A percentile compares a stretch with the other conserved stretches of the same genome.
These are phyloP conservation scores for Gliomastix tumulicola DNA, from an alignment of 2,329 filamentous ascomycete genomes.

Conservation along the genomic window DNA sequence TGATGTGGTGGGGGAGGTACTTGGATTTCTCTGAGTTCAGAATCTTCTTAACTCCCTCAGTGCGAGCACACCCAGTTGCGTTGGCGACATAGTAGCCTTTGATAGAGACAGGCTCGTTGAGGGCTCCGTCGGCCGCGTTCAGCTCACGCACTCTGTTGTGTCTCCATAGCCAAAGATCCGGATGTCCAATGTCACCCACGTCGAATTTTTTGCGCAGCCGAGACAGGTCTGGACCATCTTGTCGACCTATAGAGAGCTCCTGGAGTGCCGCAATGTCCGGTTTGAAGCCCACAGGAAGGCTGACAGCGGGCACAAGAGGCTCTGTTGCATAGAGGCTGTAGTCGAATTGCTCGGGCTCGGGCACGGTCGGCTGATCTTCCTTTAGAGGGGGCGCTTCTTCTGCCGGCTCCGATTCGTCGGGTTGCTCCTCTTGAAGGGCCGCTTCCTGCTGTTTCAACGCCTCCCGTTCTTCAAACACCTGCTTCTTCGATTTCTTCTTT, in stretches of 20 bases:
- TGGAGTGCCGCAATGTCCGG: slow-evolving; percentile 39
- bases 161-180: slow-evolving; percentile 51
- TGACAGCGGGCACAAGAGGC: slow-evolving; percentile 35
- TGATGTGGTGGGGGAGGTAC: slow-evolving; percentile 95
- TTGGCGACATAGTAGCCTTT: slow-evolving; percentile 79
- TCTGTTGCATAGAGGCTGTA: slow-evolving; percentile 42
- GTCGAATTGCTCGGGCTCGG: slow-evolving; percentile 21
- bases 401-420: slow-evolving; percentile 32
- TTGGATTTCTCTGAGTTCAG: slow-evolving; percentile 97
- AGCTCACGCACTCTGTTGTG: slow-evolving; percentile 49
- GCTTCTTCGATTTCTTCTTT: slow-evolving; percentile 75
- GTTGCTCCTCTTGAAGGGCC: slow-evolving; percentile 20
- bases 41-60: slow-evolving; percentile 92
- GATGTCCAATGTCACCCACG: slow-evolving; percentile 35
- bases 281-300: slow-evolving; percentile 34
- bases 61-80: slow-evolving; percentile 75
- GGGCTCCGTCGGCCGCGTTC: slow-evolving; percentile 28
- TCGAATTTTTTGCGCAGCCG: slow-evolving; percentile 42
- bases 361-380: slow-evolving; percentile 7
- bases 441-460: slow-evolving; percentile 51
- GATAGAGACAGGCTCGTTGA: slow-evolving; percentile 33
- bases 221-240: slow-evolving; percentile 40
- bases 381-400: slow-evolving; percentile 19
- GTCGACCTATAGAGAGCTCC: slow-evolving; percentile 30
- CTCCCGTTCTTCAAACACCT: slow-evolving; percentile 62